These are phyloP conservation scores for Centaurea solstitialis DNA, from an alignment of 129 eudicot genomes.

Conservation along the genomic window DNA sequence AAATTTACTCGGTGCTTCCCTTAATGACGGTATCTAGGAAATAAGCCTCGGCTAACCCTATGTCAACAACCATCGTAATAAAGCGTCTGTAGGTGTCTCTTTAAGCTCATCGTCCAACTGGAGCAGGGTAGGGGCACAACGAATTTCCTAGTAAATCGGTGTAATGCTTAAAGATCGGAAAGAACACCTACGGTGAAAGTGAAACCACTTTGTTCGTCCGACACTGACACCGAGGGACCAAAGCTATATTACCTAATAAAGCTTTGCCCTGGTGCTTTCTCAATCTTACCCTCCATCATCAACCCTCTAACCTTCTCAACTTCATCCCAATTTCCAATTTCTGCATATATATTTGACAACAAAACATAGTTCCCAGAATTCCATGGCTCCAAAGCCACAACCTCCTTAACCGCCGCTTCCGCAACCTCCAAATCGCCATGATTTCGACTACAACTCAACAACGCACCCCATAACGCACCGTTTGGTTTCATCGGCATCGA, in stretches of 20 bases:
- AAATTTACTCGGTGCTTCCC: no score
- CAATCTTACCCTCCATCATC: constrained; percentile 57
- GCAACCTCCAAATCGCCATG: constrained; percentile 66
- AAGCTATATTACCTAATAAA: constrained; percentile 32
- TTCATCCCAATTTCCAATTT: constrained; percentile 77
- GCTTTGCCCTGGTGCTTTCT: constrained; percentile 72
- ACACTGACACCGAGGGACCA: no score
- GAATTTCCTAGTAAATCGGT: no score
- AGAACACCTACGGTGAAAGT: no score
- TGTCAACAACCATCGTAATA: no score
- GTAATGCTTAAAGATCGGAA: no score
- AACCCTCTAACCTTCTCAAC: constrained; percentile 67
- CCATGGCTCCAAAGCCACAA: constrained; percentile 72
- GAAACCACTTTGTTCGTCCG: no score
- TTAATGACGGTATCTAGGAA: no score
- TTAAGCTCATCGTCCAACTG: no score
- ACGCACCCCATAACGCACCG: constrained; percentile 83
- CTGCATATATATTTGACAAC: constrained; percentile 88
- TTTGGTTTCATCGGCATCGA: constrained; percentile 79
- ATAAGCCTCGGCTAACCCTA: no score
- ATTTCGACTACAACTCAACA: constrained; percentile 72
- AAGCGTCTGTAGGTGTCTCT: no score
- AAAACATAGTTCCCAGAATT: constrained; percentile 88
- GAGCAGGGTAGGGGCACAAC: no score
- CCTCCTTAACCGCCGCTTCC: constrained; percentile 68